Evolutionary conservation across 805 yeast species (phyloP).

Genomic region (Jamesozyma gamospora): DNA sequence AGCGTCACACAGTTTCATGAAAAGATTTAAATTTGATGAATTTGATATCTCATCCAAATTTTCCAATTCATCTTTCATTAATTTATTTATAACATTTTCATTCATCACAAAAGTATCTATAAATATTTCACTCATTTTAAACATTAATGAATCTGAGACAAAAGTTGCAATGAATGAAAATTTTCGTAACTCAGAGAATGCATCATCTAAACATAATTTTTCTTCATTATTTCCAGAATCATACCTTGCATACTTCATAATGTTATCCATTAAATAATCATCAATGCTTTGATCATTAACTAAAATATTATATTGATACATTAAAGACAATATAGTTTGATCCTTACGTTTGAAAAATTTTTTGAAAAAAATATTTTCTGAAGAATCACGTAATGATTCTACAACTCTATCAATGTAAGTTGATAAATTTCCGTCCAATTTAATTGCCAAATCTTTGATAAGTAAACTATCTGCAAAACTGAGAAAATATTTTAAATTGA

Average conservation of each 20-base stretch:
- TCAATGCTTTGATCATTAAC: no score
- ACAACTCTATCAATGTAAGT: not conserved
- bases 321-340: no score
- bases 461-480: slow-evolving; percentile 2
- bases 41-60: no score
- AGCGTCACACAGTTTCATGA: no score
- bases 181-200: not conserved
- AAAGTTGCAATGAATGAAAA: slow-evolving; percentile 4
- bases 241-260: not conserved
- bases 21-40: no score
- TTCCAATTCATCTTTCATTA: not conserved
- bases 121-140: slow-evolving; percentile 6
- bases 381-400: not conserved
- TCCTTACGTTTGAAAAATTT: no score
- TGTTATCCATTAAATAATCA: no score
- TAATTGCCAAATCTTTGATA: not conserved
- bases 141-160: slow-evolving; percentile 6
- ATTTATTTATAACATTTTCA: not conserved
- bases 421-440: not conserved
- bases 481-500: not conserved
- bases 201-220: not conserved
- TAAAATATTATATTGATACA: no score
- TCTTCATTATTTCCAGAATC: not conserved
- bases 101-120: slow-evolving; percentile 6
- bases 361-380: no score